These are phyloP conservation scores for Barnettozyma pratensis DNA, from an alignment of 805 yeast genomes.

Conservation along the genomic window DNA sequence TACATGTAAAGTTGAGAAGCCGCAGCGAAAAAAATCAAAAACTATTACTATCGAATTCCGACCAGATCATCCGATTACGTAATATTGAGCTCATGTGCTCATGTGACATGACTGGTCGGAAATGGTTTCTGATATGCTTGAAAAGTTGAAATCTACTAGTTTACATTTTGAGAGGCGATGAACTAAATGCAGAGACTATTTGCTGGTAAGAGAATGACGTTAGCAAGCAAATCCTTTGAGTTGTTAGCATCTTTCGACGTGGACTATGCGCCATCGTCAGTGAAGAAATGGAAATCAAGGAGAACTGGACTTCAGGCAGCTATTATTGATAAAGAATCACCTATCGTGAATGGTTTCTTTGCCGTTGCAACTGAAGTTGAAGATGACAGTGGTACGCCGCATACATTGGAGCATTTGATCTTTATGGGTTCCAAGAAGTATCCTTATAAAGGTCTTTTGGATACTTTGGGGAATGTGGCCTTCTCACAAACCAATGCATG, in stretches of 20 bases:
- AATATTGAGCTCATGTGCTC: not conserved
- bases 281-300: conserved; percentile 71
- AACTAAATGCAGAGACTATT: not conserved
- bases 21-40: not conserved
- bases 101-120: not conserved
- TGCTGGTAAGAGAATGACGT: conserved; percentile 1
- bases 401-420: conserved; percentile 88
- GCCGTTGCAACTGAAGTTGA: conserved; percentile 92
- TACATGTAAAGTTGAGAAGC: not conserved
- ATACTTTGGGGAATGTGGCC: conserved; percentile 77
- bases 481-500: conserved; percentile 91
- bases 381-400: conserved; percentile 90
- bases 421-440: conserved; percentile 90
- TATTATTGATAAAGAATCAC: conserved; percentile 73
- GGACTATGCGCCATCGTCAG: conserved; percentile 66
- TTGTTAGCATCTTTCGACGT: conserved; percentile 50
- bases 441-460: conserved; percentile 90
- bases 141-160: no score
- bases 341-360: conserved; percentile 88
- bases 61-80: not conserved
- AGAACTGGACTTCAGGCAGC: conserved; percentile 82
- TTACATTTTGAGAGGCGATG: not conserved
- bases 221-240: conserved; percentile 26
- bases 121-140: not conserved
- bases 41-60: not conserved